phyloP scores from a whole-genome alignment of 345 rosid species.

The Pugionium cornutum region DNA sequence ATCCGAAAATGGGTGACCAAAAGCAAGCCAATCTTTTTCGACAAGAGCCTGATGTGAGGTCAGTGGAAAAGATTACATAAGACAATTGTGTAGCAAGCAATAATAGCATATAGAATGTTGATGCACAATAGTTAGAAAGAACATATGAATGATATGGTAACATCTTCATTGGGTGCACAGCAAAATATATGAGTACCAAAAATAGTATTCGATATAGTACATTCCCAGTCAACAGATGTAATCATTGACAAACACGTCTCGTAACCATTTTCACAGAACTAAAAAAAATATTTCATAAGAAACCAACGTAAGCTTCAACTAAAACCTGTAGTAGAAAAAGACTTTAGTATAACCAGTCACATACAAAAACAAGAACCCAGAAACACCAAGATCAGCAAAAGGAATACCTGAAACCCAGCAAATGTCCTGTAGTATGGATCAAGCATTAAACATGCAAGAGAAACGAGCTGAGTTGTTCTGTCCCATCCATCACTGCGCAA shows the following conservation, averaged over 20 bases:
- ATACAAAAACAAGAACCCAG: slow-evolving; percentile 23
- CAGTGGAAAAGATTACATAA: slow-evolving; percentile 21
- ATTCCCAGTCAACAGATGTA: slow-evolving; percentile 13
- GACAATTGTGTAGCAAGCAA: slow-evolving; percentile 24
- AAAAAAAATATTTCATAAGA: slow-evolving; percentile 8
- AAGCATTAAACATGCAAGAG: slow-evolving; percentile 88
- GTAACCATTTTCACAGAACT: slow-evolving; percentile 3
- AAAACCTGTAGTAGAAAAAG: slow-evolving; percentile 20
- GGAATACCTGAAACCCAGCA: slow-evolving; percentile 88
- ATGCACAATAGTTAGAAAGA: slow-evolving; percentile 16
- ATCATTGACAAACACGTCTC: background rate
- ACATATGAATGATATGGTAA: slow-evolving; percentile 8
- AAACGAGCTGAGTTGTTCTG: slow-evolving; percentile 93
- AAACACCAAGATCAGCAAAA: slow-evolving; percentile 12
- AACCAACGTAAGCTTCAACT: slow-evolving; percentile 22
- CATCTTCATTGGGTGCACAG: background rate
- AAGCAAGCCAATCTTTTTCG: slow-evolving; percentile 99
- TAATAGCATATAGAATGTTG: slow-evolving; percentile 7
- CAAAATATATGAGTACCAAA: slow-evolving; percentile 2
- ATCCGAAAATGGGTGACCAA: slow-evolving; percentile 97
- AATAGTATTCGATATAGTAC: background rate
- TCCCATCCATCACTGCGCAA: slow-evolving; percentile 98
- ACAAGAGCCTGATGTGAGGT: slow-evolving; percentile 67
- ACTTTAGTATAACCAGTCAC: slow-evolving; percentile 12
- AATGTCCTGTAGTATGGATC: slow-evolving; percentile 96